phyloP scores from a whole-genome alignment of 345 rosid genomes.

The Euphorbia lathyris region DNA sequence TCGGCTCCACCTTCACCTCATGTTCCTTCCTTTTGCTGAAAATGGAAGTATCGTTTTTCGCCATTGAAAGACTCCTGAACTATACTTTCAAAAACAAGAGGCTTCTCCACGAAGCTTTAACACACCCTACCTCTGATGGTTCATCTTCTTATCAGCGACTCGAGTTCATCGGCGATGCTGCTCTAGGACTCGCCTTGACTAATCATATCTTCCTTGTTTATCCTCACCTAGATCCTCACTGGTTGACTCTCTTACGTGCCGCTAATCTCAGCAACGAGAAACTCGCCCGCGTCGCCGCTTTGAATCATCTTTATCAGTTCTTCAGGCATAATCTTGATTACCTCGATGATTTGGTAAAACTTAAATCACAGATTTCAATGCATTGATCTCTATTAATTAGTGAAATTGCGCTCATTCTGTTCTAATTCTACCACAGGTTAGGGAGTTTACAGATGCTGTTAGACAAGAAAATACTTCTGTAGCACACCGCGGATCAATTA shows the following conservation, averaged over 20 bases:
- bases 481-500: conserved; percentile 55
- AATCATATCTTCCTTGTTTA: conserved; percentile 46
- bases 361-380: no score
- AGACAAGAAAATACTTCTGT: conserved; percentile 44
- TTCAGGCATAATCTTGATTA: conserved; percentile 35
- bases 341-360: no score
- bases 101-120: conserved; percentile 61
- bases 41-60: conserved; percentile 35
- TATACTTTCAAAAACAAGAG: conserved; percentile 45
- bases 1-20: no score
- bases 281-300: conserved; percentile 70
- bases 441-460: conserved; percentile 54
- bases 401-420: no score
- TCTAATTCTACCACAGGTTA: conserved; percentile 37
- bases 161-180: conserved; percentile 81
- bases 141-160: conserved; percentile 58
- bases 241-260: conserved; percentile 52
- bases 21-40: neutral
- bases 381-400: no score
- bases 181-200: conserved; percentile 44
- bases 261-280: conserved; percentile 78
- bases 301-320: conserved; percentile 40
- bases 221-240: conserved; percentile 52
- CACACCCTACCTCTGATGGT: conserved; percentile 52
- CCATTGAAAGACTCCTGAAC: conserved; percentile 50